Evolutionary conservation across 345 rosid genomes (phyloP).

Genomic region (Syzygium oleosum): DNA sequence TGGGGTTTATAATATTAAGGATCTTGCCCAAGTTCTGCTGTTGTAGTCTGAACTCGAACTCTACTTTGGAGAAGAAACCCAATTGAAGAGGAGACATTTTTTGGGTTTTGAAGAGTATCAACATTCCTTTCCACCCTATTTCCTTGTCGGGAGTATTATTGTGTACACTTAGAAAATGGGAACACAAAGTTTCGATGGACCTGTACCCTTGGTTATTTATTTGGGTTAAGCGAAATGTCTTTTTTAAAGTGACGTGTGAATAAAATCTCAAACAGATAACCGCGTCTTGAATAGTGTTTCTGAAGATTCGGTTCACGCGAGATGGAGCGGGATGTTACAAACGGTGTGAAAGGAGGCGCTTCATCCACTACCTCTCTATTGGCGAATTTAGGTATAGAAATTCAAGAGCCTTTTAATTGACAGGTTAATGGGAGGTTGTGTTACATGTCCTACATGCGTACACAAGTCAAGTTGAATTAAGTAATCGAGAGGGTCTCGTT

Average conservation of each 20-base stretch:
- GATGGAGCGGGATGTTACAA: background rate
- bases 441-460: rapidly evolving
- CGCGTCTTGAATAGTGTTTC: background rate
- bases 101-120: background rate
- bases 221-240: background rate
- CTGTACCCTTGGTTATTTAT: too few relatives aligned
- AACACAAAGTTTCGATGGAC: too few relatives aligned
- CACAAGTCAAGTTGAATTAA: background rate
- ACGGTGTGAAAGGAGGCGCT: too few relatives aligned
- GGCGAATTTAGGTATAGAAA: background rate
- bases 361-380: too few relatives aligned
- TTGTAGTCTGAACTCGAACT: background rate
- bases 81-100: background rate
- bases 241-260: background rate
- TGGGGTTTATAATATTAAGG: background rate
- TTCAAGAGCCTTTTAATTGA: background rate
- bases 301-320: background rate
- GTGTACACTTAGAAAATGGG: background rate
- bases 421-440: background rate
- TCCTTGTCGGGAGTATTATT: background rate
- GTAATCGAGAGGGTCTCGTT: background rate
- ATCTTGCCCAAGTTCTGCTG: background rate
- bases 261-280: background rate
- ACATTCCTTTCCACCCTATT: background rate
- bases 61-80: background rate